Conservation (phyloP, 805 yeast genomes). For the Metschnikowia gelsemii region DNA sequence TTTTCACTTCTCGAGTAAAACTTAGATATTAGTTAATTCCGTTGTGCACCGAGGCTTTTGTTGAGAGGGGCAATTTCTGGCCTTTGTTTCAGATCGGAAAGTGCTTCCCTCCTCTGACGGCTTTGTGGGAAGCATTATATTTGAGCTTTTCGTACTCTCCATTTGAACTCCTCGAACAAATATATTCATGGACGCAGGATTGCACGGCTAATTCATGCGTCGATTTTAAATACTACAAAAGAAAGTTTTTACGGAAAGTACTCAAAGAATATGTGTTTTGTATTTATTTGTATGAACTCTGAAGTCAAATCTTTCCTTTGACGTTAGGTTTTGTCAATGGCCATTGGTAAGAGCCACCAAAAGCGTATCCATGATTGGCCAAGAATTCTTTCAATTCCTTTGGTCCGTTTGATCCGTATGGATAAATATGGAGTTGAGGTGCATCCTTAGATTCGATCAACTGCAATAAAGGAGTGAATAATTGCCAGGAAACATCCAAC, state of each 20-base stretch:
- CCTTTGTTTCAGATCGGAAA: too few relatives aligned
- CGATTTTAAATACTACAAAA: too few relatives aligned
- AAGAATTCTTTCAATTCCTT: slow-evolving; percentile 58
- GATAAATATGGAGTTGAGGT: slow-evolving; percentile 67
- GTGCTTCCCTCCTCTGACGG: too few relatives aligned
- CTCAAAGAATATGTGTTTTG: not conserved
- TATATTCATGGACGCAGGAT: too few relatives aligned
- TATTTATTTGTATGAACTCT: not conserved
- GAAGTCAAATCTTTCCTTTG: slow-evolving; percentile 28
- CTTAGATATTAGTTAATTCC: not conserved
- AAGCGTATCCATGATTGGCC: slow-evolving; percentile 68
- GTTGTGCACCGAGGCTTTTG: too few relatives aligned
- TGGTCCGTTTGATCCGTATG: slow-evolving; percentile 95
- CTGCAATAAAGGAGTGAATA: slow-evolving; percentile 88
- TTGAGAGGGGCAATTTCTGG: too few relatives aligned
- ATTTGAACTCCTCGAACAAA: too few relatives aligned
- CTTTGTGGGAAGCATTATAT: too few relatives aligned
- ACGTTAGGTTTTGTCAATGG: slow-evolving; percentile 66
- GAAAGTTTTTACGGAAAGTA: too few relatives aligned
- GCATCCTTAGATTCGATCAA: slow-evolving; percentile 70
- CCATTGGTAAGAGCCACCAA: slow-evolving; percentile 80
- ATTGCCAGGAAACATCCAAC: slow-evolving; percentile 86
- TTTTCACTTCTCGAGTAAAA: not conserved
- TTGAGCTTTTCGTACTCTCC: not conserved
- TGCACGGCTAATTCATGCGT: too few relatives aligned